phyloP scores from a whole-genome alignment of 148 eudicot species.

The Agrostemma githago region DNA sequence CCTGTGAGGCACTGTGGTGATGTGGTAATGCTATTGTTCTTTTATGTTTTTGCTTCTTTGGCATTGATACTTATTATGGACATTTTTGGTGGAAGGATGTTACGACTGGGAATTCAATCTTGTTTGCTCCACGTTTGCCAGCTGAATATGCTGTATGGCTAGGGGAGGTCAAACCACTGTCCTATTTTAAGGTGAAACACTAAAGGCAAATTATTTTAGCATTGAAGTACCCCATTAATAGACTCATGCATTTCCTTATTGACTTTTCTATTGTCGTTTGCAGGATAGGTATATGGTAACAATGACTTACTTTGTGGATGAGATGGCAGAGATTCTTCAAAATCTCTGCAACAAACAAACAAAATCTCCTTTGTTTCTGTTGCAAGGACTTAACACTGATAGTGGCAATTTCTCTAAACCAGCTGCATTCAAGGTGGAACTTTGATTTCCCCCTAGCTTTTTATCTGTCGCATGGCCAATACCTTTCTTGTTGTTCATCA shows the following conservation, averaged over 20 bases:
- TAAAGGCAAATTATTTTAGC: neutral
- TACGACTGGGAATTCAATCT: constrained; percentile 65
- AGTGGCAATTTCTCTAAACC: constrained; percentile 81
- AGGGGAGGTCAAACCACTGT: constrained; percentile 71
- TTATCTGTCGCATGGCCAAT: neutral
- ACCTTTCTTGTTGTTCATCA: neutral
- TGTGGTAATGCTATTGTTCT: neutral
- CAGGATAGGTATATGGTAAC: constrained; percentile 82
- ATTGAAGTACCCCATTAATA: constrained; percentile 7
- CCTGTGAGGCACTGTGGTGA: neutral
- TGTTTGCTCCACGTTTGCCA: constrained; percentile 80
- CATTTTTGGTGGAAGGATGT: constrained; percentile 53
- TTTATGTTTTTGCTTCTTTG: neutral
- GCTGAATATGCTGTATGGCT: constrained; percentile 93
- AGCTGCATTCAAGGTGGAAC: constrained; percentile 76
- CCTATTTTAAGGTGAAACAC: constrained; percentile 55
- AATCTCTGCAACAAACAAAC: constrained; percentile 49
- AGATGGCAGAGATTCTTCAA: constrained; percentile 54
- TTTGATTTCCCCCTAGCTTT: neutral
- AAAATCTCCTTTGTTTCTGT: constrained; percentile 63
- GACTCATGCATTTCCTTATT: constrained; percentile 15
- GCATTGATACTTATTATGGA: constrained; percentile 6
- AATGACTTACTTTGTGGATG: constrained; percentile 56
- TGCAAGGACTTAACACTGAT: constrained; percentile 93
- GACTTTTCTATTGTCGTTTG: constrained; percentile 26